Evolutionary conservation across 1,284 basidiomycete genomes (phyloP).

Genomic region (Agroathelia rolfsii): DNA sequence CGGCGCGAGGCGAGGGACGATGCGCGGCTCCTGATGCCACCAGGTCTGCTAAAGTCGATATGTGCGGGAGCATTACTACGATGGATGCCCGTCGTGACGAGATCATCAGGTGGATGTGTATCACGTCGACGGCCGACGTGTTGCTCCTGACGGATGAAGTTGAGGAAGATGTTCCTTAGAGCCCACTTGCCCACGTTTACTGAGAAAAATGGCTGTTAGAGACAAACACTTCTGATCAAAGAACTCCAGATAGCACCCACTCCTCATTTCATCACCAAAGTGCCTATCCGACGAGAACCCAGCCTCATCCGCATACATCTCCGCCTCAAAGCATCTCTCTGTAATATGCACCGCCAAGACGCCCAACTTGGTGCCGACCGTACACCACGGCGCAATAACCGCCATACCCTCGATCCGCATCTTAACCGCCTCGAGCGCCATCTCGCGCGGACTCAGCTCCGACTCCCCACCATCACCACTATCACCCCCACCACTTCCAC

Average conservation of each 20-base stretch:
- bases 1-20: no score
- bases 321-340: conserved; percentile 86
- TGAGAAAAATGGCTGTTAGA: conserved; percentile 24
- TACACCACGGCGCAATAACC: conserved; percentile 78
- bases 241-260: conserved; percentile 37
- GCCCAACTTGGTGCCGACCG: conserved; percentile 84
- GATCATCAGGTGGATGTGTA: conserved; percentile 12
- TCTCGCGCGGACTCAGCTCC: conserved; percentile 64
- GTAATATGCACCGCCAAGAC: conserved; percentile 83
- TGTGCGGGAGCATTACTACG: conserved; percentile 20
- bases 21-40: no score
- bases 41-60: conserved; percentile 23
- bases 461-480: conserved; percentile 21
- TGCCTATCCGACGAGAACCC: conserved; percentile 48
- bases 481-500: conserved; percentile 22
- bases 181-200: conserved; percentile 81
- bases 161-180: conserved; percentile 61
- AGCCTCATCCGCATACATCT: conserved; percentile 90
- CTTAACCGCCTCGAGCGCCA: conserved; percentile 79
- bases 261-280: conserved; percentile 69
- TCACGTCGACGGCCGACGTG: conserved; percentile 31
- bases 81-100: conserved; percentile 18
- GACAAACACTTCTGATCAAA: conserved; percentile 10
- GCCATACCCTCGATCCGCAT: conserved; percentile 91
- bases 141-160: conserved; percentile 60